Percentiles rank a stretch among this genome's conserved stretches.
Evolutionary conservation across 2,329 filamentous ascomycete genomes (phyloP).

Genomic region (Aspergillus viridinutans): DNA sequence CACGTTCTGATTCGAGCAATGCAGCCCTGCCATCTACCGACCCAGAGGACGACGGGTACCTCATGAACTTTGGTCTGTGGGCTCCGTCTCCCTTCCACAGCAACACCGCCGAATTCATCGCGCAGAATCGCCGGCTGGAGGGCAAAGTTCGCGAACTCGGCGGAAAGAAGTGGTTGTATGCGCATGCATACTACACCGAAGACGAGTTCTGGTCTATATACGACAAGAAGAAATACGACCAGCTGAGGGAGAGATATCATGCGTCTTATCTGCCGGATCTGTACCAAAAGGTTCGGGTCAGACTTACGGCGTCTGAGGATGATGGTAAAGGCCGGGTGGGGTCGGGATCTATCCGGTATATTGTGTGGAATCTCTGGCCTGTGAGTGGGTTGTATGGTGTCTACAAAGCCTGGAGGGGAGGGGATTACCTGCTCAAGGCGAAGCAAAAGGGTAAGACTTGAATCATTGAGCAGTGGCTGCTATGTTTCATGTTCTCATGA

Average conservation of each 20-base stretch:
- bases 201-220: conserved; percentile 44
- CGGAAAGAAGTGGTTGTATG: conserved; percentile 84
- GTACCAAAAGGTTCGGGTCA: conserved; percentile 20
- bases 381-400: conserved; percentile 24
- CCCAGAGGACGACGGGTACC: conserved; percentile 23
- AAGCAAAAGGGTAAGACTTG: neutral
- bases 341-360: conserved; percentile 5
- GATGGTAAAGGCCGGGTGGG: conserved; percentile 9
- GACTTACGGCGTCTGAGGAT: conserved; percentile 3
- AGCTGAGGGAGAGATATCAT: conserved; percentile 36
- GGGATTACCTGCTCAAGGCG: conserved; percentile 19
- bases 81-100: conserved; percentile 61
- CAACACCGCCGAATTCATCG: conserved; percentile 53
- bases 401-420: conserved; percentile 20
- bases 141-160: conserved; percentile 63
- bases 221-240: conserved; percentile 35
- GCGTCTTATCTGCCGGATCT: conserved; percentile 23
- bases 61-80: conserved; percentile 67
- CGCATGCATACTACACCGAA: conserved; percentile 77
- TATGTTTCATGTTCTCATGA: neutral
- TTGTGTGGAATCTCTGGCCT: conserved; percentile 20
- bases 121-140: conserved; percentile 68
- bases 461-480: neutral
- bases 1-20: neutral
- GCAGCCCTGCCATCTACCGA: neutral